Evolutionary conservation across 2,329 filamentous ascomycete species (phyloP).

Genomic region (Sporothrix schenckii): DNA sequence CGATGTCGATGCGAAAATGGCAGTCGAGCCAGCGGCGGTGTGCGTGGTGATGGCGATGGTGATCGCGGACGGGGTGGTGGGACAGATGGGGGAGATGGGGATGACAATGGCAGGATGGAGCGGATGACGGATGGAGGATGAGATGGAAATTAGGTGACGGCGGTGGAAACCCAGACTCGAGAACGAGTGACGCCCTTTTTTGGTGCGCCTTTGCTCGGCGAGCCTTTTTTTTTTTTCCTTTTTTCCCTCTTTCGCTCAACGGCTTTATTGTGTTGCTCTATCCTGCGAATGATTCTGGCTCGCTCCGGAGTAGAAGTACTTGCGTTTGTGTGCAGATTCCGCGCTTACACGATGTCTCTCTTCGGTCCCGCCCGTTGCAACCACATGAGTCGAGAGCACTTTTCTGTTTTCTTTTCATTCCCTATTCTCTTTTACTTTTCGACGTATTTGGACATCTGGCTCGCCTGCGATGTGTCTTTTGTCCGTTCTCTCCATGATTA

Average conservation of each 20-base stretch:
- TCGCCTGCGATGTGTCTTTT: background rate
- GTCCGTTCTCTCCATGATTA: background rate
- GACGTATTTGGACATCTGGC: no score
- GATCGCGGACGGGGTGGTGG: constrained; percentile 8
- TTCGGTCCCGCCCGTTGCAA: constrained; percentile 18
- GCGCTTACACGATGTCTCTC: constrained; percentile 20
- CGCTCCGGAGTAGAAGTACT: constrained; percentile 24
- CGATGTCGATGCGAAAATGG: constrained; percentile 15
- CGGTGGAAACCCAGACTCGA: constrained; percentile 31
- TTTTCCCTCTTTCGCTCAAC: constrained; percentile 19
- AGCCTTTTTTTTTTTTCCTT: constrained; percentile 30
- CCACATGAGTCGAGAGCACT: background rate
- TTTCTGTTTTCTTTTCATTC: background rate
- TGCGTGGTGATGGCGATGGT: constrained; percentile 25
- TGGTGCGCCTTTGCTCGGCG: constrained; percentile 35
- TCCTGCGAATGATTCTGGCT: constrained; percentile 32
- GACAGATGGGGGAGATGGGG: constrained; percentile 4
- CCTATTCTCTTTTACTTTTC: background rate
- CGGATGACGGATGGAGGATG: constrained; percentile 29
- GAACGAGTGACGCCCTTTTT: constrained; percentile 32
- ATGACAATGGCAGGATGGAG: constrained; percentile 27
- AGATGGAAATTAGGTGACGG: constrained; percentile 31
- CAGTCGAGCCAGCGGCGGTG: constrained; percentile 7
- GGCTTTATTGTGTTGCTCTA: constrained; percentile 28
- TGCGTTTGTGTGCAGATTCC: constrained; percentile 15